Conservation (phyloP, 2,329 filamentous ascomycete species). For the Fusarium veterinarium region DNA sequence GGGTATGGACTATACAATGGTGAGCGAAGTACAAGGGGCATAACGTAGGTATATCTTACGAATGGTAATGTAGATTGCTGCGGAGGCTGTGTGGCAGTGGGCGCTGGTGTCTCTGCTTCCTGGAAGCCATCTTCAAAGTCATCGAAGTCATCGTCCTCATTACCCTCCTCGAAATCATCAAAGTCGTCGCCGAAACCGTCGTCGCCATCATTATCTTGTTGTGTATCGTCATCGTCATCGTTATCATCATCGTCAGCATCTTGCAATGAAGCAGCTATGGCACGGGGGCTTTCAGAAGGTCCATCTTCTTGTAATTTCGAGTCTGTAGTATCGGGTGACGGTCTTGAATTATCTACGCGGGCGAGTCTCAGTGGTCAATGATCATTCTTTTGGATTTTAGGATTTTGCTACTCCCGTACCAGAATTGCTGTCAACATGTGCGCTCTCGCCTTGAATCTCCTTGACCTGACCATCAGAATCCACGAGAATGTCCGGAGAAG, state of each 20-base stretch:
- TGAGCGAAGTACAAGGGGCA: conserved; percentile 36
- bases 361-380: conserved; percentile 41
- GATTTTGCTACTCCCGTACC: conserved; percentile 46
- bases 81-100: conserved; percentile 45
- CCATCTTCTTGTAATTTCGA: conserved; percentile 45
- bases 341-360: conserved; percentile 43
- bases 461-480: conserved; percentile 57
- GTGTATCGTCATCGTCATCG: conserved; percentile 3
- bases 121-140: conserved; percentile 82
- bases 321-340: conserved; percentile 46
- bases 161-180: conserved; percentile 72
- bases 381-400: conserved; percentile 34
- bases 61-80: conserved; percentile 58
- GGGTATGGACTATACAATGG: conserved; percentile 67
- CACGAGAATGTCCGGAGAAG: conserved; percentile 64
- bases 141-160: conserved; percentile 68
- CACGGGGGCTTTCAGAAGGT: conserved; percentile 40
- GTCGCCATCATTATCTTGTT: conserved; percentile 35
- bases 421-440: conserved; percentile 31
- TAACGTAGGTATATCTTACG: conserved; percentile 48
- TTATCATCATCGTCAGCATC: conserved; percentile 41
- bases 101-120: conserved; percentile 57
- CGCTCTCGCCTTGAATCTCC: conserved; percentile 42
- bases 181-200: conserved; percentile 70
- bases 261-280: conserved; percentile 31